Conservation (phyloP, 163 green algal species). For the Scenedesmus sp. region DNA sequence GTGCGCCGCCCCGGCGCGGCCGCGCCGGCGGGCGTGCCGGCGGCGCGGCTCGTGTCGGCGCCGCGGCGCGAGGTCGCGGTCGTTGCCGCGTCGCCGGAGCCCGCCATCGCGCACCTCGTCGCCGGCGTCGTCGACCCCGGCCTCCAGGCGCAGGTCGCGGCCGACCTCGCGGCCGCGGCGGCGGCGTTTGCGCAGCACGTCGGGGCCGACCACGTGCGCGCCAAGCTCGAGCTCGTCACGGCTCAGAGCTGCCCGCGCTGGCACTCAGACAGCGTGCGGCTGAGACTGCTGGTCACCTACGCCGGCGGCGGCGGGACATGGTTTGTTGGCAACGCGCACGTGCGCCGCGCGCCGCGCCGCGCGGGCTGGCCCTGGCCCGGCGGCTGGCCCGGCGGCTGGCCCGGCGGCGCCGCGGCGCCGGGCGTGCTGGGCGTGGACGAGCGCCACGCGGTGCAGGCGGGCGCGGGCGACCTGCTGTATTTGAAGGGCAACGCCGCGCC, state of each 20-base stretch:
- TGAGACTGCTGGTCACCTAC: conserved; percentile 29
- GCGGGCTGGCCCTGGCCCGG: neutral
- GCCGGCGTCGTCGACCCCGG: neutral
- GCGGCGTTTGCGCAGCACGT: neutral
- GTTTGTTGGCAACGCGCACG: conserved; percentile 30
- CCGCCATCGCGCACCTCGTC: conserved; percentile 10
- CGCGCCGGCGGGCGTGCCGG: neutral
- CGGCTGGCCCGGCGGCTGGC: neutral
- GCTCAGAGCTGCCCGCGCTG: conserved; percentile 29
- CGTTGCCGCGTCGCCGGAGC: neutral
- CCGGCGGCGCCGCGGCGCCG: too few species aligned
- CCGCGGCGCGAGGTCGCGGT: conserved; percentile 3
- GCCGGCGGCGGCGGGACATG: conserved; percentile 25
- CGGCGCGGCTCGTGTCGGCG: neutral
- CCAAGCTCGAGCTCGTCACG: conserved; percentile 30
- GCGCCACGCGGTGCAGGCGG: conserved; percentile 11
- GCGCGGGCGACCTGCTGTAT: conserved; percentile 25
- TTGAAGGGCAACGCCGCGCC: conserved; percentile 23
- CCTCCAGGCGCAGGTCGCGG: conserved; percentile 22
- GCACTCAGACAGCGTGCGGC: conserved; percentile 30
- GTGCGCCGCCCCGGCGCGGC: neutral
- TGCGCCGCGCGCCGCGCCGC: too few species aligned
- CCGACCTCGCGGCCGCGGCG: conserved; percentile 3
- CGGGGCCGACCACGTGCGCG: conserved; percentile 9
- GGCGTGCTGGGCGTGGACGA: conserved; percentile 7